Conservation (phyloP, 177 flowering plant genomes). For the Telopea speciosissima region DNA sequence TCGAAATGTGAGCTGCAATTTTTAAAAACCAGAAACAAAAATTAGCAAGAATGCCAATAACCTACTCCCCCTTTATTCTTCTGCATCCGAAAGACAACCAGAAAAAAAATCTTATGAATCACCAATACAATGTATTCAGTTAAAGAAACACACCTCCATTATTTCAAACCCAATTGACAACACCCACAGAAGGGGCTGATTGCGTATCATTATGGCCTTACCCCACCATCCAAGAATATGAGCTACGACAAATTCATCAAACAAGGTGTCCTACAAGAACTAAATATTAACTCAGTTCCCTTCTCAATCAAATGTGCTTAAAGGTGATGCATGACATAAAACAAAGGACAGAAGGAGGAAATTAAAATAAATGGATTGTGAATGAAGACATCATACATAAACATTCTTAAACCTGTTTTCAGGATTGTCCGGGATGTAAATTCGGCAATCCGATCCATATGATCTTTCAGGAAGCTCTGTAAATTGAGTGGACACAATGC, state of each 20-base stretch:
- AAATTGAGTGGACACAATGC: constrained; percentile 3
- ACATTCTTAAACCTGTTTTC: constrained; percentile 99
- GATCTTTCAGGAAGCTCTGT: constrained; percentile 99
- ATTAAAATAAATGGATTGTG: constrained; percentile 19
- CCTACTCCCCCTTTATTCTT: no score
- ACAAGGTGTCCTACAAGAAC: constrained; percentile 74
- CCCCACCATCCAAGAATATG: constrained; percentile 99
- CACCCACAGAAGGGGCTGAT: constrained; percentile 98
- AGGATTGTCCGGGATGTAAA: constrained; percentile 81
- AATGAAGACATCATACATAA: constrained; percentile 84
- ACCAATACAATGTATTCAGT: background rate
- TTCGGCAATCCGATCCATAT: constrained; percentile 94
- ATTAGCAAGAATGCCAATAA: background rate
- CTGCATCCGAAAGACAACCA: background rate
- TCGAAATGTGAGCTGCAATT: constrained; percentile 86
- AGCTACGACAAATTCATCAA: constrained; percentile 95
- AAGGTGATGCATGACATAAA: background rate
- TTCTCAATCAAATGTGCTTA: background rate
- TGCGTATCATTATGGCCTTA: constrained; percentile 96
- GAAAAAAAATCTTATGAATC: background rate
- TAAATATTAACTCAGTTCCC: constrained; percentile 16
- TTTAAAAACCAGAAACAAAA: constrained; percentile 12
- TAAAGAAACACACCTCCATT: constrained; percentile 68
- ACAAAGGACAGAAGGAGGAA: background rate
- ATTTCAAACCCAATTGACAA: constrained; percentile 93